These are phyloP conservation scores for Rhododendron vialii DNA, from an alignment of 148 eudicot species.

Conservation along the genomic window DNA sequence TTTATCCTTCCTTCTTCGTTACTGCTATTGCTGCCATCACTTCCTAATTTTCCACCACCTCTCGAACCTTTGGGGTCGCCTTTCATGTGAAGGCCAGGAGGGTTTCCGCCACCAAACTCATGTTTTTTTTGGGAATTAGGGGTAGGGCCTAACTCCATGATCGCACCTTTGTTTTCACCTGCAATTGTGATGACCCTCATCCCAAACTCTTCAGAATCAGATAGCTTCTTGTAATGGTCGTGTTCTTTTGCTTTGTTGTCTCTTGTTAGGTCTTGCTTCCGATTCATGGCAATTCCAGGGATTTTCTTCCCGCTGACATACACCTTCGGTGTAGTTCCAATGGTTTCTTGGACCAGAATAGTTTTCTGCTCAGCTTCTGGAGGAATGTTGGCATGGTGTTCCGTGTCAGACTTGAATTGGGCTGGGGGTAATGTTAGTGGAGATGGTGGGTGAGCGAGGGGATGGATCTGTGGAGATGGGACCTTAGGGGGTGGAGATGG, in stretches of 20 bases:
- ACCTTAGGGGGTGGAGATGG: conserved; percentile 32
- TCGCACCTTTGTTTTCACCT: conserved; percentile 75
- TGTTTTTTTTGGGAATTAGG: conserved; percentile 21
- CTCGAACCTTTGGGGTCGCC: neutral
- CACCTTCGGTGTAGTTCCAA: conserved; percentile 27
- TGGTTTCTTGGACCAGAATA: conserved; percentile 36
- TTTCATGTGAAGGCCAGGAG: conserved; percentile 10
- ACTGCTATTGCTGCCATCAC: neutral
- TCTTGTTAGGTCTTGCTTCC: conserved; percentile 12
- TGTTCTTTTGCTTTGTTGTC: neutral
- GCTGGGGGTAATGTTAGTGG: conserved; percentile 57
- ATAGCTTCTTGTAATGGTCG: conserved; percentile 14
- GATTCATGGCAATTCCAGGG: neutral
- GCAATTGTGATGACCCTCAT: conserved; percentile 46
- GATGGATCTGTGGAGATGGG: conserved; percentile 1
- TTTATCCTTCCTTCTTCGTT: neutral
- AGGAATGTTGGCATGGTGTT: conserved; percentile 23
- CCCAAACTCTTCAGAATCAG: conserved; percentile 31
- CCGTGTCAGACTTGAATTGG: conserved; percentile 25
- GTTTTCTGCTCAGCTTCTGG: conserved; percentile 41
- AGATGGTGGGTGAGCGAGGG: conserved; percentile 41
- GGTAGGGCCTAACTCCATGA: conserved; percentile 53
- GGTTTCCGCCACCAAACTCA: neutral
- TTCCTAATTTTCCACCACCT: conserved; percentile 15
- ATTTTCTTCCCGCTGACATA: neutral